These are phyloP conservation scores for Craterostigma plantagineum DNA, from an alignment of 257 asterid species.

Conservation along the genomic window DNA sequence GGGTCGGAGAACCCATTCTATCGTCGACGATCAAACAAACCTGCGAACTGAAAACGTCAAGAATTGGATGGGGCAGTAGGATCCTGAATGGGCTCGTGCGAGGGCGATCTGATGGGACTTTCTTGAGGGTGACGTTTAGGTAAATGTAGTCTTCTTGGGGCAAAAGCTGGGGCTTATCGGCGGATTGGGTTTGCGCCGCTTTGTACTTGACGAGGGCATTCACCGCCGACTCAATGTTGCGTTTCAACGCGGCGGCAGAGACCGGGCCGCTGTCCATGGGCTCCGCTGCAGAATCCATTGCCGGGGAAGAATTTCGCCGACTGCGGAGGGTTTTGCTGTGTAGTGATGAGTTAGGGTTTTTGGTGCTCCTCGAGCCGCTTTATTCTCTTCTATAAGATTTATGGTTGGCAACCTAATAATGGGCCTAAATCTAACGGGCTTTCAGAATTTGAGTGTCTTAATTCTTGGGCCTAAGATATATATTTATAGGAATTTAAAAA, in stretches of 20 bases:
- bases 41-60: slow-evolving; percentile 22
- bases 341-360: no score
- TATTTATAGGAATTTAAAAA: no score
- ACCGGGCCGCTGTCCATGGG: no score
- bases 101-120: slow-evolving; percentile 38
- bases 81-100: slow-evolving; percentile 49
- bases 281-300: no score
- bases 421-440: no score
- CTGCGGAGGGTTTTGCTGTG: no score
- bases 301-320: no score
- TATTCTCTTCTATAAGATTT: no score
- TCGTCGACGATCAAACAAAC: slow-evolving; percentile 63
- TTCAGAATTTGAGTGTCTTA: no score
- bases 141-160: slow-evolving; percentile 59
- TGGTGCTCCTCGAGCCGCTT: no score
- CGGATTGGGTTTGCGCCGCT: slow-evolving; percentile 17
- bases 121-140: slow-evolving; percentile 59
- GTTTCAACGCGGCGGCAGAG: neutral
- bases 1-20: slow-evolving; percentile 33
- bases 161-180: slow-evolving; percentile 44
- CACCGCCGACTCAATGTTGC: slow-evolving; percentile 27
- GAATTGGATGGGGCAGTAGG: slow-evolving; percentile 38
- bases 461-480: no score
- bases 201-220: slow-evolving; percentile 47
- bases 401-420: no score